These are phyloP conservation scores for Rhizopogon vinicolor DNA, from an alignment of 768 basidiomycete genomes.

Conservation along the genomic window DNA sequence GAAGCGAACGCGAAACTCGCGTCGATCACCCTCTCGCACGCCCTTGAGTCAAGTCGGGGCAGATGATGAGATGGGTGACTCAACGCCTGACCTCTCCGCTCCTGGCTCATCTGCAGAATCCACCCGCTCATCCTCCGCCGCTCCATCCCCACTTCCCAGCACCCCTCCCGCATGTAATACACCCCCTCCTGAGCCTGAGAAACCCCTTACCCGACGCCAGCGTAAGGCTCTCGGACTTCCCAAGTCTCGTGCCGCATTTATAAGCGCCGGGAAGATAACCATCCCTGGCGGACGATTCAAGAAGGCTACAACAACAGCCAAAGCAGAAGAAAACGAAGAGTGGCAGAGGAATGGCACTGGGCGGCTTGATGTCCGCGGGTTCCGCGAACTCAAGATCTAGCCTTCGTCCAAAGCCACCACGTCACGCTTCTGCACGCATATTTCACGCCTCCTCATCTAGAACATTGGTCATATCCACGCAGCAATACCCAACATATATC, in stretches of 20 bases:
- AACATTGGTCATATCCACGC: constrained; percentile 1
- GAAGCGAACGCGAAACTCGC: constrained; percentile 29
- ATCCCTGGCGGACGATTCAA: constrained; percentile 58
- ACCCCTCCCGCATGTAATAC: constrained; percentile 17
- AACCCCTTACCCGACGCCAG: constrained; percentile 59
- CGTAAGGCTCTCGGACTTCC: constrained; percentile 67
- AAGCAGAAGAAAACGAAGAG: constrained; percentile 34
- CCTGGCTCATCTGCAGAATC: constrained; percentile 24
- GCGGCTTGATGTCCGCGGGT: constrained; percentile 71
- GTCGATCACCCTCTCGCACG: constrained; percentile 16
- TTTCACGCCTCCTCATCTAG: background rate
- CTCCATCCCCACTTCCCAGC: constrained; percentile 33
- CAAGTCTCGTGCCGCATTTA: constrained; percentile 38
- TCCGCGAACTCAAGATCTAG: constrained; percentile 72
- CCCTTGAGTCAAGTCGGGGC: constrained; percentile 15
- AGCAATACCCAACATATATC: background rate
- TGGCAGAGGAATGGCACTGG: constrained; percentile 71
- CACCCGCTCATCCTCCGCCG: constrained; percentile 25
- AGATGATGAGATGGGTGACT: constrained; percentile 27
- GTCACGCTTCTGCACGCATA: constrained; percentile 7
- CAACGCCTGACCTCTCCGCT: constrained; percentile 41
- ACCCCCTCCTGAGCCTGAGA: constrained; percentile 29
- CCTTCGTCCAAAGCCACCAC: background rate
- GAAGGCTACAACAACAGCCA: constrained; percentile 14
- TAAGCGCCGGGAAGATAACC: constrained; percentile 50